Evolutionary conservation across 371 early-diverging fungal species (phyloP).

Genomic region (Nematocida ironsii): DNA sequence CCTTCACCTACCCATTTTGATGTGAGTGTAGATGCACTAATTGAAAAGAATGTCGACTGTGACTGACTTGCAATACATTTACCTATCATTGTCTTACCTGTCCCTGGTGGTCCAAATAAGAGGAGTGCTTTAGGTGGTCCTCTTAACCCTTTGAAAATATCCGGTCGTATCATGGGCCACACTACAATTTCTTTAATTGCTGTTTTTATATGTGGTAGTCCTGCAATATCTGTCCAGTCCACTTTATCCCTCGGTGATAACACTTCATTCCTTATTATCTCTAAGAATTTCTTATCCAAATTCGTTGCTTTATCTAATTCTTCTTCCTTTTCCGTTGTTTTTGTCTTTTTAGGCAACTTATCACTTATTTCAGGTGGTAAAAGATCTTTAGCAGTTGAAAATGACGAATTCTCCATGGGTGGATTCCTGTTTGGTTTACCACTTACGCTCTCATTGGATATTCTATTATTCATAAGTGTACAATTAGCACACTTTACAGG

Average conservation of each 20-base stretch:
- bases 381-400: conserved; percentile 18
- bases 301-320: conserved; percentile 19
- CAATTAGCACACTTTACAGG: conserved; percentile 13
- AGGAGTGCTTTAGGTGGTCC: conserved; percentile 78
- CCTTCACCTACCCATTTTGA: conserved; percentile 92
- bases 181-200: conserved; percentile 76
- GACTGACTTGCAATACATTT: conserved; percentile 85
- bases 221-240: conserved; percentile 82
- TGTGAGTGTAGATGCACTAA: conserved; percentile 80
- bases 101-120: conserved; percentile 74
- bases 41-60: conserved; percentile 82
- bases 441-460: neutral
- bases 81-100: conserved; percentile 83
- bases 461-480: neutral
- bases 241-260: conserved; percentile 18
- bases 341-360: neutral
- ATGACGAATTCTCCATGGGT: neutral
- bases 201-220: conserved; percentile 79
- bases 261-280: conserved; percentile 46
- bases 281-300: conserved; percentile 21
- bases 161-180: conserved; percentile 82
- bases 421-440: neutral
- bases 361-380: neutral
- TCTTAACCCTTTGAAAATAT: conserved; percentile 78
- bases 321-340: neutral